phyloP scores from a whole-genome alignment of 495 filamentous ascomycete species.

The Hypomontagnella monticulosa region DNA sequence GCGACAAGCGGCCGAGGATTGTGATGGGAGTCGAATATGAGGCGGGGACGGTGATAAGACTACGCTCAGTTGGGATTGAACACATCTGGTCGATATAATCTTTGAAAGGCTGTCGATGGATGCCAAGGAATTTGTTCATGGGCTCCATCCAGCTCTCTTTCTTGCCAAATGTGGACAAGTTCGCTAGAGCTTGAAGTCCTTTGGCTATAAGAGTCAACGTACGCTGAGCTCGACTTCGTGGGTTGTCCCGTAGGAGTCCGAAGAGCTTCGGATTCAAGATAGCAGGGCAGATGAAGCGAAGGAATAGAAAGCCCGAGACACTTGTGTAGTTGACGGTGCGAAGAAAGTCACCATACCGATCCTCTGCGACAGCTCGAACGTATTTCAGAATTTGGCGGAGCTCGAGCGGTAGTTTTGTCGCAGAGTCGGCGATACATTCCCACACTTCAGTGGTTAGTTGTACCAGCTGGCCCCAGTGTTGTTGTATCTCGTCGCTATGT shows the following conservation, averaged over 20 bases:
- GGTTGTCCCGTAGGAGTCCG: constrained; percentile 86
- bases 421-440: constrained; percentile 79
- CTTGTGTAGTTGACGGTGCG: constrained; percentile 94
- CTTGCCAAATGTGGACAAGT: constrained; percentile 90
- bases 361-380: constrained; percentile 91
- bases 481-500: constrained; percentile 75
- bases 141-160: constrained; percentile 99
- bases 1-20: constrained; percentile 84
- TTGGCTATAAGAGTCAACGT: constrained; percentile 95
- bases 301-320: constrained; percentile 95
- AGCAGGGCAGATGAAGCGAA: constrained; percentile 95
- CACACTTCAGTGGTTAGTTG: constrained; percentile 82
- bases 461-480: constrained; percentile 86
- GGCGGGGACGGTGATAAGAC: constrained; percentile 73
- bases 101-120: constrained; percentile 79
- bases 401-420: constrained; percentile 80
- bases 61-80: constrained; percentile 76
- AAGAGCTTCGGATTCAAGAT: constrained; percentile 97
- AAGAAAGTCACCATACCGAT: constrained; percentile 95
- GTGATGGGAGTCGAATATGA: constrained; percentile 93
- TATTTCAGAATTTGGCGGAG: constrained; percentile 89
- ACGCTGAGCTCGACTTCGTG: constrained; percentile 84
- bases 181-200: constrained; percentile 92
- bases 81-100: constrained; percentile 88
- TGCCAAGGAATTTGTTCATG: constrained; percentile 83